phyloP scores from a whole-genome alignment of 192 early-diverging fungal genomes.

The Coemansia sp. region DNA sequence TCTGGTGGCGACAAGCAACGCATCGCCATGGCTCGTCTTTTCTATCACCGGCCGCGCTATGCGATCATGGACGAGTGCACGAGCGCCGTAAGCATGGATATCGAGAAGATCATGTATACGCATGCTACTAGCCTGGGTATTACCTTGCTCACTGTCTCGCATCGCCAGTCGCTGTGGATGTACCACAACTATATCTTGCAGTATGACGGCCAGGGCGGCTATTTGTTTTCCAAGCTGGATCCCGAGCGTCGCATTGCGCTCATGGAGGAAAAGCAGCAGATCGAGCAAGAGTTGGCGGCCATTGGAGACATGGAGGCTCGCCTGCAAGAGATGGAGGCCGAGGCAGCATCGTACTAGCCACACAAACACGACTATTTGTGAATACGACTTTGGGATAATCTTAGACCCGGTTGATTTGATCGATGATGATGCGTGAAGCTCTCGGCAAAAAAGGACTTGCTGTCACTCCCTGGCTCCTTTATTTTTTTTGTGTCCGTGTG shows the following conservation, averaged over 20 bases:
- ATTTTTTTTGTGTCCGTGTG: neutral
- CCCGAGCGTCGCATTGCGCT: constrained; percentile 83
- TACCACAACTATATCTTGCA: constrained; percentile 95
- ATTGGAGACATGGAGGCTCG: constrained; percentile 47
- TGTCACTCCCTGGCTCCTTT: neutral
- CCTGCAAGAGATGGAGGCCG: constrained; percentile 33
- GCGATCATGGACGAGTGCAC: constrained; percentile 98
- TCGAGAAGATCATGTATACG: constrained; percentile 91
- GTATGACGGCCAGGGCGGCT: constrained; percentile 97
- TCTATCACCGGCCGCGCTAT: constrained; percentile 94
- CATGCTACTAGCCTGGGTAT: constrained; percentile 81
- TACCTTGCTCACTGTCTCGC: constrained; percentile 92
- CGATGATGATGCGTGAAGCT: neutral
- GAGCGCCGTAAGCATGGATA: constrained; percentile 90
- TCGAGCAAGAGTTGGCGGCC: constrained; percentile 59
- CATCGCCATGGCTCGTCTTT: constrained; percentile 95
- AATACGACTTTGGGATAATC: neutral
- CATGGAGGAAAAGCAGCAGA: constrained; percentile 87
- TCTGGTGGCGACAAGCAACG: constrained; percentile 96
- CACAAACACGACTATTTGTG: neutral
- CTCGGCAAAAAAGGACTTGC: too few species aligned
- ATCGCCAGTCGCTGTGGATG: constrained; percentile 94
- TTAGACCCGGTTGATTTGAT: neutral
- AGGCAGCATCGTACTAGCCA: constrained; percentile 20
- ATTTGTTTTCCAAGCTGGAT: constrained; percentile 90